phyloP scores from a whole-genome alignment of 345 rosid genomes.

The Cochlearia excelsa region DNA sequence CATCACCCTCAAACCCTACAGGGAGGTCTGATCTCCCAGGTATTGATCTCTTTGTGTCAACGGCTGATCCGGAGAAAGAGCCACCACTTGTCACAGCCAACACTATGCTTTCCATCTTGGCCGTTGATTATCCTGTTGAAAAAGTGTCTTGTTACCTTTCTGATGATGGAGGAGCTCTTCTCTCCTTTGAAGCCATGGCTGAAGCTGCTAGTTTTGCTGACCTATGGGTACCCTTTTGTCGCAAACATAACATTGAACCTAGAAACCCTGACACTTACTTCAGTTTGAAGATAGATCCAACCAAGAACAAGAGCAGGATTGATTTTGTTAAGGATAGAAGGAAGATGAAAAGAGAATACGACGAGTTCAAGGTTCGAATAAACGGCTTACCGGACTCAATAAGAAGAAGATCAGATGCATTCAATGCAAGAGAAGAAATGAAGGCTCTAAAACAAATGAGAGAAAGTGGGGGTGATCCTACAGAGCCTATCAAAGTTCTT shows the following conservation, averaged over 20 bases:
- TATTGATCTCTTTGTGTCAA: slow-evolving; percentile 77
- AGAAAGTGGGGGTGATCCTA: slow-evolving; percentile 68
- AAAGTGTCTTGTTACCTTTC: slow-evolving; percentile 78
- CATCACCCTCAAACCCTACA: slow-evolving; percentile 83
- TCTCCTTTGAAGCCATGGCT: slow-evolving; percentile 95
- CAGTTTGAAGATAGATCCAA: slow-evolving; percentile 75
- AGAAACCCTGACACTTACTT: slow-evolving; percentile 85
- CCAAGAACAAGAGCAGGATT: slow-evolving; percentile 73
- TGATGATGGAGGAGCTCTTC: slow-evolving; percentile 95
- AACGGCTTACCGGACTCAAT: slow-evolving; percentile 88
- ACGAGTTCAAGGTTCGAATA: slow-evolving; percentile 89
- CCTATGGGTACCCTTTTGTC: slow-evolving; percentile 91
- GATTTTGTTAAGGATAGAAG: slow-evolving; percentile 95
- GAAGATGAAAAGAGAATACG: slow-evolving; percentile 78
- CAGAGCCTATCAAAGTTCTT: slow-evolving; percentile 60
- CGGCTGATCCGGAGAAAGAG: slow-evolving; percentile 95
- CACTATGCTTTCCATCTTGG: slow-evolving; percentile 79
- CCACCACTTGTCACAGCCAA: slow-evolving; percentile 87
- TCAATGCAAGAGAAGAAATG: slow-evolving; percentile 96
- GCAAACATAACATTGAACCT: slow-evolving; percentile 83
- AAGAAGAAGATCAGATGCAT: slow-evolving; percentile 88
- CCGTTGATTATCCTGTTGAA: slow-evolving; percentile 90
- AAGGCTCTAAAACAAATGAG: slow-evolving; percentile 74
- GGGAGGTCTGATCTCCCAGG: slow-evolving; percentile 96
- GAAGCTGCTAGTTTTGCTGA: slow-evolving; percentile 97